Conservation (phyloP, 2,329 filamentous ascomycete species). For the Exutisphaerella laricina region DNA sequence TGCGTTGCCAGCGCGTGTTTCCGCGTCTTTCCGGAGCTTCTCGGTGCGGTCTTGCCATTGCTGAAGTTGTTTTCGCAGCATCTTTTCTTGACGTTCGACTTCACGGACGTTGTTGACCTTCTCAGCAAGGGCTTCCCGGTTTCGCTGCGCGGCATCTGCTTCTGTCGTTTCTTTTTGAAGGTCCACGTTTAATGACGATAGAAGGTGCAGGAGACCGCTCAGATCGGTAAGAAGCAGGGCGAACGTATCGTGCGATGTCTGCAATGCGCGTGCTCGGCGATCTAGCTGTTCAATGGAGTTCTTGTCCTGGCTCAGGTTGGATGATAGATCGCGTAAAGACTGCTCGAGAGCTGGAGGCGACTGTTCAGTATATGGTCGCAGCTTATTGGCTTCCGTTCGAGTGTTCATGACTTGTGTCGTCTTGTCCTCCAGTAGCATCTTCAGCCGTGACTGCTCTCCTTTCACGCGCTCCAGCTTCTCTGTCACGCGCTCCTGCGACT, state of each 20-base stretch:
- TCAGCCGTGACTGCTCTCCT: constrained; percentile 70
- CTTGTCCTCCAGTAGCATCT: constrained; percentile 65
- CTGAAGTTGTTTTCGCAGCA: constrained; percentile 75
- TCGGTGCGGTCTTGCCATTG: constrained; percentile 86
- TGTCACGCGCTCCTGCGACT: constrained; percentile 76
- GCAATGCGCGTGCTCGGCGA: constrained; percentile 76
- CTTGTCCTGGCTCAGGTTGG: constrained; percentile 72
- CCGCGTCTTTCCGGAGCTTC: constrained; percentile 71
- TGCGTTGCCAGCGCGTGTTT: constrained; percentile 73
- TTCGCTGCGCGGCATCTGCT: constrained; percentile 68
- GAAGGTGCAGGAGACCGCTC: constrained; percentile 76
- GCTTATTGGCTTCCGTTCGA: constrained; percentile 79
- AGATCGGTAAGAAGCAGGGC: constrained; percentile 78
- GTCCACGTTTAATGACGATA: constrained; percentile 82
- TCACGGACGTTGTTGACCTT: constrained; percentile 84
- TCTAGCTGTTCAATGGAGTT: constrained; percentile 82
- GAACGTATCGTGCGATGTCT: constrained; percentile 89
- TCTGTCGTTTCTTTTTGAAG: constrained; percentile 89
- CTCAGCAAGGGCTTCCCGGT: constrained; percentile 81
- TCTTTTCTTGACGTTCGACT: constrained; percentile 78
- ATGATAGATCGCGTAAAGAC: constrained; percentile 72
- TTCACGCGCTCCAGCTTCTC: constrained; percentile 79
- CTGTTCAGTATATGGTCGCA: constrained; percentile 87
- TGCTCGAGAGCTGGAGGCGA: constrained; percentile 78
- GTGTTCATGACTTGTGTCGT: constrained; percentile 64